Evolutionary conservation across 768 basidiomycete species (phyloP).

Genomic region (Phlegmacium glaucopus): DNA sequence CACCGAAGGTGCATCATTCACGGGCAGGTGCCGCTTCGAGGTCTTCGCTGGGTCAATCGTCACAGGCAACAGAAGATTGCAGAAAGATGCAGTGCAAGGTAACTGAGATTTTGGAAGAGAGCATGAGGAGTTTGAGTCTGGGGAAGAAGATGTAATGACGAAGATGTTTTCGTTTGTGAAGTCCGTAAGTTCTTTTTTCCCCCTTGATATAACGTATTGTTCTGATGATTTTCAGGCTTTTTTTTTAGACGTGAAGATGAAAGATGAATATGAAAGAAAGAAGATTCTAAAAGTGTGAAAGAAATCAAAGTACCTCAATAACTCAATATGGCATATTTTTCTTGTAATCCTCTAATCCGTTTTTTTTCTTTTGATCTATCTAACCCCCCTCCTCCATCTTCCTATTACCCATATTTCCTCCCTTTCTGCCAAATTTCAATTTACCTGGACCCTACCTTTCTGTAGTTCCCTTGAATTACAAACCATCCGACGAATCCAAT

Average conservation of each 20-base stretch:
- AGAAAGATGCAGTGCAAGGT: conserved; percentile 23
- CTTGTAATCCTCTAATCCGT: not conserved
- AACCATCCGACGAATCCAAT: too few relatives aligned
- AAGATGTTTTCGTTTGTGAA: not conserved
- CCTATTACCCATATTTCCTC: not conserved
- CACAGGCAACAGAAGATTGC: not conserved
- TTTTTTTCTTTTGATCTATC: not conserved
- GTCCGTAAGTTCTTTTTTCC: conserved; percentile 2
- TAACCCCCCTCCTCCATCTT: not conserved
- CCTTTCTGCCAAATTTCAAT: too few relatives aligned
- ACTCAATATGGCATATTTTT: too few relatives aligned
- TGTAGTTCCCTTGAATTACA: too few relatives aligned
- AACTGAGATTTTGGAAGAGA: conserved; percentile 55
- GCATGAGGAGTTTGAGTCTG: conserved; percentile 63
- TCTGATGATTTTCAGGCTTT: too few relatives aligned
- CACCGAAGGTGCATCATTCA: conserved; percentile 8
- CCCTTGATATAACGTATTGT: not conserved
- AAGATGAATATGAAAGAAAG: not conserved
- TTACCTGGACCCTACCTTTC: too few relatives aligned
- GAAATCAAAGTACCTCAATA: not conserved
- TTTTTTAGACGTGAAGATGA: not conserved
- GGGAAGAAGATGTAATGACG: conserved; percentile 42
- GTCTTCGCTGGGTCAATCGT: not conserved
- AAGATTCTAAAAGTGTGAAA: not conserved
- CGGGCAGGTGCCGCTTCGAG: conserved; percentile 1